Percentiles rank a stretch among this genome's conserved stretches.
Conservation (phyloP, 441 rosid species). For the Populus hybrid region DNA sequence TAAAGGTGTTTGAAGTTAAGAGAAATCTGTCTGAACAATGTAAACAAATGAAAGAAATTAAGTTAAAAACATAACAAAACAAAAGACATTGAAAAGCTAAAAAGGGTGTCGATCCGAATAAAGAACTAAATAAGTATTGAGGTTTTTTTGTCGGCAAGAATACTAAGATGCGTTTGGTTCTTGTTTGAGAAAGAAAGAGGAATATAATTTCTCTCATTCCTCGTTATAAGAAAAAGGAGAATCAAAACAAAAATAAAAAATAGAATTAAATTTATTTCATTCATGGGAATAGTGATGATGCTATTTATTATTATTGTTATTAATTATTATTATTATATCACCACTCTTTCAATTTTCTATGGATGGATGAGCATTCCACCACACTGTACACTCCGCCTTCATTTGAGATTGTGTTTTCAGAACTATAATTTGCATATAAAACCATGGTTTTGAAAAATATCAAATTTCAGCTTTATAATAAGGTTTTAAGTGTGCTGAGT, state of each 20-base stretch:
- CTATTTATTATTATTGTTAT: too few species aligned
- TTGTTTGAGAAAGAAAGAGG: not conserved
- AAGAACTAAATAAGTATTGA: too few species aligned
- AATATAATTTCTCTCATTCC: not conserved
- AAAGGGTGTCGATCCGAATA: too few species aligned
- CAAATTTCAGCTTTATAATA: not conserved
- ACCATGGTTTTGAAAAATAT: not conserved
- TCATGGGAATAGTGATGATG: too few species aligned
- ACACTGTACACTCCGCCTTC: not conserved
- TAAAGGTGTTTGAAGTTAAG: constrained; percentile 27
- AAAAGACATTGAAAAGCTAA: not conserved
- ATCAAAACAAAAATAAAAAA: not conserved
- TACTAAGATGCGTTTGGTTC: not conserved
- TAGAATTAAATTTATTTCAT: too few species aligned
- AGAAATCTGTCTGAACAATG: constrained; percentile 24
- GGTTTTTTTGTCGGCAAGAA: too few species aligned
- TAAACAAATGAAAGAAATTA: not conserved
- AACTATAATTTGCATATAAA: too few species aligned
- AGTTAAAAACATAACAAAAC: not conserved
- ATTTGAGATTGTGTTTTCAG: not conserved
- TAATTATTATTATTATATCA: too few species aligned
- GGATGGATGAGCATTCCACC: too few species aligned
- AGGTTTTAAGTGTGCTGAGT: not conserved
- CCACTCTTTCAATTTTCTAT: too few species aligned
- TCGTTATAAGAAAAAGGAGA: too few species aligned